A percentile compares a stretch with the other conserved stretches of the same genome.
Evolutionary conservation across 177 flowering plant genomes (phyloP).

Genomic region (Vitis hybrid): DNA sequence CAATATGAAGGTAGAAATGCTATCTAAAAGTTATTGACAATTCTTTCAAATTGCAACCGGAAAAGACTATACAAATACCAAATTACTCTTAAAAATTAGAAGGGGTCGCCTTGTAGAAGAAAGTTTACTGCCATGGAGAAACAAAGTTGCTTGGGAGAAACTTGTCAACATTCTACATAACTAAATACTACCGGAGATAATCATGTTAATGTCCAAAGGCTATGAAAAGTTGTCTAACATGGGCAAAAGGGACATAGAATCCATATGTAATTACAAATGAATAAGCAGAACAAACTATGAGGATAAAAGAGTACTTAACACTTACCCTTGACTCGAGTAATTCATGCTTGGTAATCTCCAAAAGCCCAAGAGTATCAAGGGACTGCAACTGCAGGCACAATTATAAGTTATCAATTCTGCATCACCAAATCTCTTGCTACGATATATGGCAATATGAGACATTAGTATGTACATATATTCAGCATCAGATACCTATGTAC

Average conservation of each 20-base stretch:
- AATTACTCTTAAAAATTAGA: neutral
- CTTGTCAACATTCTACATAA: neutral
- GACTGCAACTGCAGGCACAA: slow-evolving; percentile 67
- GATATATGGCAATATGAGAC: neutral
- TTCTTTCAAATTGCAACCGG: neutral
- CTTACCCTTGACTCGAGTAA: slow-evolving; percentile 46
- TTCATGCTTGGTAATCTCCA: slow-evolving; percentile 53
- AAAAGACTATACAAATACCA: neutral
- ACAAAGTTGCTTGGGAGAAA: too few relatives aligned
- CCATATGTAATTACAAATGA: neutral
- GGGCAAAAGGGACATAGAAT: too few relatives aligned
- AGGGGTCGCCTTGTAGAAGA: neutral
- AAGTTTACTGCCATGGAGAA: too few relatives aligned
- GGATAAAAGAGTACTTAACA: neutral
- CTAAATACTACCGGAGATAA: neutral
- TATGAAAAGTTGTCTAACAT: neutral
- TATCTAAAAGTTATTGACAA: neutral
- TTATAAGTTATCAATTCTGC: neutral
- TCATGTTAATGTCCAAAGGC: neutral
- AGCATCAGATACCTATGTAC: too few relatives aligned
- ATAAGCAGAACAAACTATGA: neutral
- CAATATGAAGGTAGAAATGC: too few relatives aligned
- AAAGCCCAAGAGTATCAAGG: slow-evolving; percentile 45
- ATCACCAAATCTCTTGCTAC: neutral
- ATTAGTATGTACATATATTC: neutral